Percentiles rank a stretch among this genome's conserved stretches.
Evolutionary conservation across 129 eudicot genomes (phyloP).

Genomic region (Arctium lappa): DNA sequence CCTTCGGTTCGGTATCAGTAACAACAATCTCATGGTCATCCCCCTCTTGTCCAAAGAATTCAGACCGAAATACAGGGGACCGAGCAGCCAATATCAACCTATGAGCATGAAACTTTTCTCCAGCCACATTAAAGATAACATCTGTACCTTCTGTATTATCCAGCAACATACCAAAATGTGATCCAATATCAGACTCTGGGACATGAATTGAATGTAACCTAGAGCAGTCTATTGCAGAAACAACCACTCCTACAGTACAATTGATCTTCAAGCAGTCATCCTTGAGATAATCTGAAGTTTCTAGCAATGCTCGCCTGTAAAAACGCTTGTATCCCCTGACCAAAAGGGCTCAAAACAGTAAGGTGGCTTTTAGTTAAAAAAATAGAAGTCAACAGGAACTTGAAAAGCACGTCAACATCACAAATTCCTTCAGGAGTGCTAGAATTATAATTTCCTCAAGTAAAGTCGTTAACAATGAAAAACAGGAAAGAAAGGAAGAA

Average conservation of each 20-base stretch:
- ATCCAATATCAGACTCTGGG: slow-evolving; percentile 78
- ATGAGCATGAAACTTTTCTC: slow-evolving; percentile 77
- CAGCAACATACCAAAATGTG: slow-evolving; percentile 63
- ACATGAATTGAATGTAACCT: slow-evolving; percentile 66
- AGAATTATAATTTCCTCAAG: not conserved
- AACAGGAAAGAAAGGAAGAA: not conserved
- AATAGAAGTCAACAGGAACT: not conserved
- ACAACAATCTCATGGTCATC: slow-evolving; percentile 47
- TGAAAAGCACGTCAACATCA: not conserved
- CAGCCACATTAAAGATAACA: slow-evolving; percentile 59
- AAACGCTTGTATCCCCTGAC: slow-evolving; percentile 89
- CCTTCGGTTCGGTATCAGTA: slow-evolving; percentile 60
- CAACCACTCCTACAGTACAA: slow-evolving; percentile 91
- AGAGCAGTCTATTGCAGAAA: slow-evolving; percentile 65
- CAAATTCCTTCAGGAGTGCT: not conserved
- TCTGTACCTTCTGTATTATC: slow-evolving; percentile 79
- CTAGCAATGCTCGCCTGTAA: slow-evolving; percentile 64
- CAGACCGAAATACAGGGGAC: slow-evolving; percentile 56
- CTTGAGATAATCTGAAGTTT: slow-evolving; percentile 70
- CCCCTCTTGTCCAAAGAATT: slow-evolving; percentile 38
- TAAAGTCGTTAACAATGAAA: not conserved
- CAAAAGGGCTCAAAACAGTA: not conserved
- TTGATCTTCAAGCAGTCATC: slow-evolving; percentile 81
- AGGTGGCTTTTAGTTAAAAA: not conserved
- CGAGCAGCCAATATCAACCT: slow-evolving; percentile 84